Base-by-base conservation (phyloP, 1,139 yeast species). In the Blastobotrys apis region DNA sequence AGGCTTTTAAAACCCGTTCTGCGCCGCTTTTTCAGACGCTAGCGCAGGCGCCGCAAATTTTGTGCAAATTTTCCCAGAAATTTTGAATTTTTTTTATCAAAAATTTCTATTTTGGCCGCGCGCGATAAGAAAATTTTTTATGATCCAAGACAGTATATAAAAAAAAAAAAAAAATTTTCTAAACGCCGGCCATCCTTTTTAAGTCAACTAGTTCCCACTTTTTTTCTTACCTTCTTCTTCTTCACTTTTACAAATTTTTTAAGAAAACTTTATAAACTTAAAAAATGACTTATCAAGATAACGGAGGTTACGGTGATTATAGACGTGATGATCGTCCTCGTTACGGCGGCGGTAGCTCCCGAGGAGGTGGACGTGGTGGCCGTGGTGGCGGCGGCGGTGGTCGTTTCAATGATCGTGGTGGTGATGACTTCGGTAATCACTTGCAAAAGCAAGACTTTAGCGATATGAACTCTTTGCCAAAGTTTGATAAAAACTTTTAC, bases 401-500 rank as follows among this genome's bases (percentile, higher is more conserved):
- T 25, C 32, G 42, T 42, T 37, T 57, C 41, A 48, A 57, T 45
- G 58, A 64, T 41, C 41, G 63, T 47, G 64, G 66, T 29, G 66
- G 72, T 40, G 72, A 70, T 57, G 63, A 66, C 50, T 68, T 67
- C 60, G 69, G 72, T 52, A 69, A 69, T 57, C 77, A 72, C 67
- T 74, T 77, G 57, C 72, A 67, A 63, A 74, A 81, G 54, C 96
- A 88, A 58, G 78, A 83, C 52, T 90, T 92, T 85, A 33, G 40
- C 27, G 94, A 87, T 63, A 54, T 82, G 47, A 81, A 77, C 54
- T 62, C 78, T 23, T 71, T 90, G 66, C 95, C 97, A 58, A 81
- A 81, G 63, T 94, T 92, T 64, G 97, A 90, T 69, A 94, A 94
- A 74, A 88, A 92, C 69, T 92, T 92, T 64, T 92, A 92, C 72